These are phyloP conservation scores for Neonectria ditissima DNA, from an alignment of 2,329 filamentous ascomycete genomes.

Conservation along the genomic window DNA sequence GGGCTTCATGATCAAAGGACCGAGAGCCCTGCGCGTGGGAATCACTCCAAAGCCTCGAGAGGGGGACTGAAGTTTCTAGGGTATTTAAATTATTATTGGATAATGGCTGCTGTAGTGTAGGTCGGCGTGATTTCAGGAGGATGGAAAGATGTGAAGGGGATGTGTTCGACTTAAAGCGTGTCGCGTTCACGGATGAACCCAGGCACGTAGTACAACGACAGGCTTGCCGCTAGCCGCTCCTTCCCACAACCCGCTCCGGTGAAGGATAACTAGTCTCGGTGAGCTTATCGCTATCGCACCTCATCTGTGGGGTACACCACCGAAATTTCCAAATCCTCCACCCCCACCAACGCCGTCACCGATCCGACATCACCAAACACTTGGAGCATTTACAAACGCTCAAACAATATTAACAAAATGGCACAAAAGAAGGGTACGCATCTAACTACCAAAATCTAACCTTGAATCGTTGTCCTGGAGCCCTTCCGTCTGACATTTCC, in stretches of 20 bases:
- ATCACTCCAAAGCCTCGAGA: neutral
- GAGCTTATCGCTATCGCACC: conserved; percentile 28
- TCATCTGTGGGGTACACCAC: conserved; percentile 37
- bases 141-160: neutral
- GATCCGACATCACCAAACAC: conserved; percentile 29
- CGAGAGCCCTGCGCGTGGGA: neutral
- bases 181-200: neutral
- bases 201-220: conserved; percentile 7
- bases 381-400: neutral
- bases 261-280: conserved; percentile 37
- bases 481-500: conserved; percentile 23
- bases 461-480: fast-evolving
- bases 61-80: neutral
- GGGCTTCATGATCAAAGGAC: conserved; percentile 42
- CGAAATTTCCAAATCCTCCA: conserved; percentile 42
- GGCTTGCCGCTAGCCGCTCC: conserved; percentile 8
- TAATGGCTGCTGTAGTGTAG: neutral
- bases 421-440: conserved; percentile 48
- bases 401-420: conserved; percentile 40
- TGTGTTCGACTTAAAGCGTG: neutral
- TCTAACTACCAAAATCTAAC: neutral
- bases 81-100: neutral
- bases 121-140: neutral
- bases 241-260: conserved; percentile 32
- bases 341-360: conserved; percentile 37